Conservation (phyloP, 2,329 filamentous ascomycete species). For the Neopestalotiopsis sp. region DNA sequence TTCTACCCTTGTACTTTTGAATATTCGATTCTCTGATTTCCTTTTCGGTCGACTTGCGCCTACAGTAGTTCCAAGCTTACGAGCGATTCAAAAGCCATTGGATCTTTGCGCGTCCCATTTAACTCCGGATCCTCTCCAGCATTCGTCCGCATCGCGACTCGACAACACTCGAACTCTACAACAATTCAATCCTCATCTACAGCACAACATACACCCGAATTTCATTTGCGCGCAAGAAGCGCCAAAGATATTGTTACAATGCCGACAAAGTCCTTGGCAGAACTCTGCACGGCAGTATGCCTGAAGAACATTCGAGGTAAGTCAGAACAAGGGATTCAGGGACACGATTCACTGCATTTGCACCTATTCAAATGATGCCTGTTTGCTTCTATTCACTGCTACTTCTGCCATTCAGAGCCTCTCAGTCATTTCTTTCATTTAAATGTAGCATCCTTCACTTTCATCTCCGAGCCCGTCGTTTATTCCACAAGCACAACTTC, state of each 20-base stretch:
- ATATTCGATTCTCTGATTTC: neutral
- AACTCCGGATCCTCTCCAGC: neutral
- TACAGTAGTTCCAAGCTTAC: too few relatives aligned
- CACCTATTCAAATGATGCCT: neutral
- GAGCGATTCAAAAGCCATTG: too few relatives aligned
- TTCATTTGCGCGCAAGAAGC: neutral
- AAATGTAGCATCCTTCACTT: neutral
- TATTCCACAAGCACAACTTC: neutral
- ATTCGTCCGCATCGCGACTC: neutral
- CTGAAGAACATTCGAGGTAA: conserved; percentile 55
- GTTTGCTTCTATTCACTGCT: neutral
- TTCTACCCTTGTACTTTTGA: conserved; percentile 18
- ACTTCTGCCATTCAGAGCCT: neutral
- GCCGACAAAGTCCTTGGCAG: conserved; percentile 56
- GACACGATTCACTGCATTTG: neutral
- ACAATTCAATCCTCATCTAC: neutral
- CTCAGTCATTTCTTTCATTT: neutral
- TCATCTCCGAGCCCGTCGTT: neutral
- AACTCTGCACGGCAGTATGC: conserved; percentile 56
- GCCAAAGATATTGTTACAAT: conserved; percentile 29
- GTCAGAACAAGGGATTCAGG: neutral
- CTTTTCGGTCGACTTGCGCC: too few relatives aligned
- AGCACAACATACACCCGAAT: neutral
- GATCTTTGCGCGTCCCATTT: too few relatives aligned
- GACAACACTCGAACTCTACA: neutral